A percentile compares a stretch with the other conserved stretches of the same genome.
Evolutionary conservation across 805 yeast genomes (phyloP).

Genomic region (Lipomyces chichibuensis): DNA sequence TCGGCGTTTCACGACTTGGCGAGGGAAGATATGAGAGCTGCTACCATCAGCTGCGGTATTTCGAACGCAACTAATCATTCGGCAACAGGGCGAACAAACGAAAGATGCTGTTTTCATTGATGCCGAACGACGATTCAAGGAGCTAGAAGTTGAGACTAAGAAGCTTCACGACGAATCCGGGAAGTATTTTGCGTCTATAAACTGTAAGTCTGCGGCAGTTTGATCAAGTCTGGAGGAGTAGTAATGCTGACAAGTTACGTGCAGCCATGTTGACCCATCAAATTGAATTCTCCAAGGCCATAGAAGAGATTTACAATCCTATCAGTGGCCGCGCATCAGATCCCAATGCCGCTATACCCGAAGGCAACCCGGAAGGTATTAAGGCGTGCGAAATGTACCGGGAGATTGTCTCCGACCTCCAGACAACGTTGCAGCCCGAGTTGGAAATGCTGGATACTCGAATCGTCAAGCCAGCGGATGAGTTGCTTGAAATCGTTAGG

Average conservation of each 20-base stretch:
- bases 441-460: conserved; percentile 87
- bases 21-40: neutral
- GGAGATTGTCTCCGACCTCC: conserved; percentile 82
- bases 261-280: conserved; percentile 83
- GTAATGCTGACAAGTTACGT: conserved; percentile 46
- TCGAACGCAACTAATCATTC: neutral
- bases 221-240: neutral
- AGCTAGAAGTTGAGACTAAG: conserved; percentile 85
- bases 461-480: conserved; percentile 89
- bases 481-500: conserved; percentile 77
- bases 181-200: conserved; percentile 87
- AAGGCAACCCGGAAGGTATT: conserved; percentile 96
- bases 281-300: conserved; percentile 91
- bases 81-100: conserved; percentile 49
- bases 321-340: conserved; percentile 90
- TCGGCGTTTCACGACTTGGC: neutral
- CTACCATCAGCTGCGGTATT: neutral
- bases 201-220: conserved; percentile 50
- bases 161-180: conserved; percentile 87
- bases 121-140: conserved; percentile 95
- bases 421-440: conserved; percentile 86
- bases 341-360: conserved; percentile 81
- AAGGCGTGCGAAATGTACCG: conserved; percentile 91
- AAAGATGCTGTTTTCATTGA: conserved; percentile 87
- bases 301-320: conserved; percentile 95